Conservation (phyloP, 805 yeast species). For the Wilhelminamyces savonicus region DNA sequence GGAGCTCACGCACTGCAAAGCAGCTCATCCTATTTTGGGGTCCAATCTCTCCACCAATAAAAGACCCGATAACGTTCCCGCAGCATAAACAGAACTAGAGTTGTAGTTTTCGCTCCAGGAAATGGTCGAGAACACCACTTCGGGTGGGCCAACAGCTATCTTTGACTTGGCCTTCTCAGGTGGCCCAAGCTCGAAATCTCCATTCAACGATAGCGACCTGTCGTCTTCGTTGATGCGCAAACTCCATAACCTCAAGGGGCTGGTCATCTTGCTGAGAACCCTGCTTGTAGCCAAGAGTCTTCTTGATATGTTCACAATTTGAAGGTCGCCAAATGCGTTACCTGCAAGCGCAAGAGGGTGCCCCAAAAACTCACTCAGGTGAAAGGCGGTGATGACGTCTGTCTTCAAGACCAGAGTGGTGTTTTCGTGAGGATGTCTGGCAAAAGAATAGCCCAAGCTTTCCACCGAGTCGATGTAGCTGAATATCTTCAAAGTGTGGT, state of each 20-base stretch:
- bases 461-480: constrained; percentile 23
- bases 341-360: constrained; percentile 34
- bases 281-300: constrained; percentile 30
- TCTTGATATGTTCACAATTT: constrained; percentile 31
- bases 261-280: constrained; percentile 30
- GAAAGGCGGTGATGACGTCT: constrained; percentile 21
- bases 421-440: constrained; percentile 29
- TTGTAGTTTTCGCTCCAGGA: constrained; percentile 52
- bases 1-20: neutral
- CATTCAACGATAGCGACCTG: constrained; percentile 12
- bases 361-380: constrained; percentile 23
- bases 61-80: constrained; percentile 47
- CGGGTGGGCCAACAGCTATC: constrained; percentile 39
- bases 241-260: constrained; percentile 36
- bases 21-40: constrained; percentile 8
- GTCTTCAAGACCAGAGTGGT: constrained; percentile 25
- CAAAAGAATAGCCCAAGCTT: constrained; percentile 20
- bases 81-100: constrained; percentile 45
- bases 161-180: constrained; percentile 22
- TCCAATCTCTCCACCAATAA: constrained; percentile 40
- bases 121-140: constrained; percentile 41
- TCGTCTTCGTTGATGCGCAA: constrained; percentile 7
- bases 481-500: constrained; percentile 18
- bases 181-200: constrained; percentile 22
- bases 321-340: constrained; percentile 29